phyloP scores from a whole-genome alignment of 495 filamentous ascomycete genomes.

The Melanomma pulvis-pyrius region DNA sequence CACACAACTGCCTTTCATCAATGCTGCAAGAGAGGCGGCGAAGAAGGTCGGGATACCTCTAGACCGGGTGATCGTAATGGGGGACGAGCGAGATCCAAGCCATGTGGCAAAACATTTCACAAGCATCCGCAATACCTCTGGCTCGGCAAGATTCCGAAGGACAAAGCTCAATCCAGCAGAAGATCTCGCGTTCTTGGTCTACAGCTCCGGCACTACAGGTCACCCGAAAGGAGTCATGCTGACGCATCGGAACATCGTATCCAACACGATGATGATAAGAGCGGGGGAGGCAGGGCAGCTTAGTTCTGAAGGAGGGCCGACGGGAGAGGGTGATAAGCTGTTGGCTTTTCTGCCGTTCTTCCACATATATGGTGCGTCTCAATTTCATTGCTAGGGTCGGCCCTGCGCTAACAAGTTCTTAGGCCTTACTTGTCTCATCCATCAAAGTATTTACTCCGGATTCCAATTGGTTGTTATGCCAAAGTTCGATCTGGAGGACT shows the following conservation, averaged over 20 bases:
- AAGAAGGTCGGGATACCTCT: constrained; percentile 65
- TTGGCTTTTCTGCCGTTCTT: constrained; percentile 89
- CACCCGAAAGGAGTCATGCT: constrained; percentile 93
- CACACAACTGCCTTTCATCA: constrained; percentile 67
- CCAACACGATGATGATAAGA: constrained; percentile 64
- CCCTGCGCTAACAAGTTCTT: constrained; percentile 15
- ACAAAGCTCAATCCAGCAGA: constrained; percentile 56
- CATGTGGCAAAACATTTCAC: constrained; percentile 74
- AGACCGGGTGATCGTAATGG: constrained; percentile 74
- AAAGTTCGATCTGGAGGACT: constrained; percentile 80
- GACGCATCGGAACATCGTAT: constrained; percentile 77
- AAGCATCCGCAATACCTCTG: constrained; percentile 63
- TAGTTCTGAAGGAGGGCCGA: constrained; percentile 60
- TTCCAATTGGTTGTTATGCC: constrained; percentile 72
- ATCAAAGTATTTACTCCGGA: constrained; percentile 68
- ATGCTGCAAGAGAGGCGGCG: constrained; percentile 67
- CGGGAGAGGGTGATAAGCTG: constrained; percentile 69
- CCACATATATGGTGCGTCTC: constrained; percentile 75
- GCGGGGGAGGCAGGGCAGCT: constrained; percentile 63
- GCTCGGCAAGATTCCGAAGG: constrained; percentile 52
- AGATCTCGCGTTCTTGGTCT: constrained; percentile 72
- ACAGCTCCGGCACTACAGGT: constrained; percentile 89
- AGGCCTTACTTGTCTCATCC: constrained; percentile 60
- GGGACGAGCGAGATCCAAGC: constrained; percentile 66
- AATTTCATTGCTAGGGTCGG: not conserved